Conservation (phyloP, 2,329 filamentous ascomycete species). For the Dothistroma pini region DNA sequence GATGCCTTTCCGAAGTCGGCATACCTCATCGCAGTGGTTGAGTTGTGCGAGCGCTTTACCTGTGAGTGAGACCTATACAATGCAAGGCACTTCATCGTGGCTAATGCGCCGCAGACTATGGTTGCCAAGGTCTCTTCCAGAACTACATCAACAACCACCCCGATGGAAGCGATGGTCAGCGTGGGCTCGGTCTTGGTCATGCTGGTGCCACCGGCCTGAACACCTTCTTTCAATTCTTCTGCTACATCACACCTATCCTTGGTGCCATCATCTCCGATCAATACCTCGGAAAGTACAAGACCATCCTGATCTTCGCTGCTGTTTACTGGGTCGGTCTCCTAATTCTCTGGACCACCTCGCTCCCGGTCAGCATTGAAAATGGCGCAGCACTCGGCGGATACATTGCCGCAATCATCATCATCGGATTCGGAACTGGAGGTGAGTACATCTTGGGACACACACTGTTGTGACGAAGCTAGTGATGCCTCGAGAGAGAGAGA, state of each 20-base stretch:
- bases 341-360: conserved; percentile 62
- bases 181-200: conserved; percentile 41
- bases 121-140: conserved; percentile 46
- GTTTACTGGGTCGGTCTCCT: conserved; percentile 64
- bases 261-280: conserved; percentile 59
- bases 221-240: conserved; percentile 50
- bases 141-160: conserved; percentile 48
- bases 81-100: background rate
- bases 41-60: conserved; percentile 50
- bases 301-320: conserved; percentile 62
- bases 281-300: conserved; percentile 65
- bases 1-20: conserved; percentile 46
- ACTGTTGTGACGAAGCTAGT: too few relatives aligned
- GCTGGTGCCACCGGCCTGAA: conserved; percentile 40
- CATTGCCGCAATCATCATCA: conserved; percentile 60
- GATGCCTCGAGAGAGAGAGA: too few relatives aligned
- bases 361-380: conserved; percentile 60
- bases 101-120: conserved; percentile 21
- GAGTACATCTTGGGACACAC: too few relatives aligned
- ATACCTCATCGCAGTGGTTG: conserved; percentile 49
- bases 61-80: conserved; percentile 10
- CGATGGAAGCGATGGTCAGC: conserved; percentile 38
- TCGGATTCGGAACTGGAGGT: conserved; percentile 69
- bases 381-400: conserved; percentile 62
- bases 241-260: conserved; percentile 46